Base-by-base conservation (phyloP, 495 filamentous ascomycete species). In the Penicillium coprophilum region DNA sequence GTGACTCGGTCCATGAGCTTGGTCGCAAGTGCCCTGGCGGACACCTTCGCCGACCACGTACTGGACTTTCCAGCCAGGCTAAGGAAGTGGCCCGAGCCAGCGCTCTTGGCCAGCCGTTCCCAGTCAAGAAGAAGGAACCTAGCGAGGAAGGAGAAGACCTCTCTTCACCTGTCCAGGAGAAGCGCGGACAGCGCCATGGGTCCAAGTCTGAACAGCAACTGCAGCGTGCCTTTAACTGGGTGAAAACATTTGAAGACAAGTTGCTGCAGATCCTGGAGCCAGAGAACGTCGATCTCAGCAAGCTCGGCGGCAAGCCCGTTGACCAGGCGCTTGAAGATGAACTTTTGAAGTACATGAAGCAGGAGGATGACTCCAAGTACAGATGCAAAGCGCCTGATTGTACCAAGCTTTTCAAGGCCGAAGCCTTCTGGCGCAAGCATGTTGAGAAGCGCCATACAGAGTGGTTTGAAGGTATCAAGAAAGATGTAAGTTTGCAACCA, bases 231-330 rank as follows among this genome's bases (percentile, higher is more conserved):
- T 96, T 91, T 76, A 99, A 99, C 62, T 97, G 95, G 95, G 96
- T 97, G n/a, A 93, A 87, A 73, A 96, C 92, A 0, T 99, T 96
- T 64, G 94, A 99, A 66, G 94, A 99, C 60, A 99, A 97, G 77
- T 80, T 97, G 50, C 77, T 90, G 67, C 91, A 94, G 68, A 88
- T 96, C 39, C 78, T 99, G 19, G 92, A 97, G 65, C 93, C 93
- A 6, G 89, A 96, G 27, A 84, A 84, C 53, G 90, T 89, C 36
- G 91, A 96, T 63, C 75, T 97, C 47, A 72, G 72, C 65, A 97
- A 96, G 71, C 82, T 99, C 23, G 94, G 95, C 41, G 94, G 94
- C 8, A 93, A 89, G 71, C 83, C 90, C 4, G 75, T 90, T 4
- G 89, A 96, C 6, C 91, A 96, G 61, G 91, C 87, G 3, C 56